Percentiles rank a stretch among this genome's conserved stretches.
Evolutionary conservation across 2,329 filamentous ascomycete genomes (phyloP).

Genomic region (Clarireedia paspali): DNA sequence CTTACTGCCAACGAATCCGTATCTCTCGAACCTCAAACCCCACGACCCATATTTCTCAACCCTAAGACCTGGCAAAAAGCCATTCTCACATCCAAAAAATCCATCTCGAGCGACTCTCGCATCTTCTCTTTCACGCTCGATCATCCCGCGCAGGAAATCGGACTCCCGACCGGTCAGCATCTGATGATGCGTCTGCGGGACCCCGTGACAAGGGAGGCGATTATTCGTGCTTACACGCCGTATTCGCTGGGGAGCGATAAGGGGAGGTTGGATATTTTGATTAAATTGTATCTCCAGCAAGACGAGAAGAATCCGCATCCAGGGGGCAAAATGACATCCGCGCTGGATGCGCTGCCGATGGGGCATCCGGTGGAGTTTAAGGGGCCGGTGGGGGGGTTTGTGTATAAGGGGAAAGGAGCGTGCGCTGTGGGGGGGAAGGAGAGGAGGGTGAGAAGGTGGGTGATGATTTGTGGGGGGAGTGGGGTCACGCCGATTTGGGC

Average conservation of each 20-base stretch:
- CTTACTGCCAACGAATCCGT: conserved; percentile 29
- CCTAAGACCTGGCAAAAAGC: conserved; percentile 67
- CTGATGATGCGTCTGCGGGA: conserved; percentile 76
- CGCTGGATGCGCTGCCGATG: conserved; percentile 63
- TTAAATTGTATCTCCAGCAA: conserved; percentile 70
- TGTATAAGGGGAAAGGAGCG: conserved; percentile 61
- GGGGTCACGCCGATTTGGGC: conserved; percentile 91
- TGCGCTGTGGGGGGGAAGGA: conserved; percentile 52
- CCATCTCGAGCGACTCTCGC: conserved; percentile 68
- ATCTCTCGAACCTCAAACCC: conserved; percentile 32
- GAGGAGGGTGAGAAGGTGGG: conserved; percentile 56
- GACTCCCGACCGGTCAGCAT: conserved; percentile 79
- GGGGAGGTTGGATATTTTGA: conserved; percentile 64
- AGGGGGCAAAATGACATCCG: conserved; percentile 77
- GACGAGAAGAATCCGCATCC: conserved; percentile 40
- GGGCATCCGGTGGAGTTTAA: conserved; percentile 77
- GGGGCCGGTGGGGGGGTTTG: conserved; percentile 79
- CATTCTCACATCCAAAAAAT: conserved; percentile 58
- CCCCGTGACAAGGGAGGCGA: conserved; percentile 58
- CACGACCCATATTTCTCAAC: conserved; percentile 61
- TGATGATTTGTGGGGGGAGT: conserved; percentile 85
- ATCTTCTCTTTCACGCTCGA: conserved; percentile 78
- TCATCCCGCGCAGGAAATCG: conserved; percentile 59
- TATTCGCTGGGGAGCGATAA: conserved; percentile 55
- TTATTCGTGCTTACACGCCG: conserved; percentile 84